Conservation (phyloP, 2,329 filamentous ascomycete species). For the Colletotrichum sp. region DNA sequence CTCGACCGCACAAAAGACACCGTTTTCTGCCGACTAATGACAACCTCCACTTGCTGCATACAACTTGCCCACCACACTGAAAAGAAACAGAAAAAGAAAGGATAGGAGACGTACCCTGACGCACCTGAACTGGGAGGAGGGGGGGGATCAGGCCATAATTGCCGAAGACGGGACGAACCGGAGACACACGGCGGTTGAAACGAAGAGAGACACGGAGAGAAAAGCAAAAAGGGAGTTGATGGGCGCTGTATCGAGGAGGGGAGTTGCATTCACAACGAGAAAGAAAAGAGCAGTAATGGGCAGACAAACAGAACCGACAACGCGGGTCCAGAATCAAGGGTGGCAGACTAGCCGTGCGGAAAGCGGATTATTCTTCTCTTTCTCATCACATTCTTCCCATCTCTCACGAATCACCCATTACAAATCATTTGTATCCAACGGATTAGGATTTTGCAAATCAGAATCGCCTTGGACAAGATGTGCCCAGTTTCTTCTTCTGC, state of each 20-base stretch:
- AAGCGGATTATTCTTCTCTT: conserved; percentile 14
- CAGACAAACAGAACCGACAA: neutral
- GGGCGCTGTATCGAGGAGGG: neutral
- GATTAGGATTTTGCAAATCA: neutral
- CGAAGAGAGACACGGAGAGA: neutral
- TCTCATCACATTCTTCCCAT: conserved; percentile 15
- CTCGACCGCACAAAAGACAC: neutral
- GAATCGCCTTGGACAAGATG: neutral
- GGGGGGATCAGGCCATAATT: conserved; percentile 7
- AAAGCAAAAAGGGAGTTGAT: neutral
- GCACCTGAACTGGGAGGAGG: conserved; percentile 14
- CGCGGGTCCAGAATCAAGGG: neutral
- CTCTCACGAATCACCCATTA: conserved; percentile 11
- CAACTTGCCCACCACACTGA: neutral
- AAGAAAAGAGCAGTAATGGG: conserved; percentile 1
- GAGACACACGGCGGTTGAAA: neutral
- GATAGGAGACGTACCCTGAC: conserved; percentile 6
- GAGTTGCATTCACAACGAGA: conserved; percentile 3
- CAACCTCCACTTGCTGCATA: neutral
- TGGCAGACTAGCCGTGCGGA: neutral
- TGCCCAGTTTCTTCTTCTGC: neutral
- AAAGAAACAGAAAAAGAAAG: neutral
- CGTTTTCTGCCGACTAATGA: conserved; percentile 4
- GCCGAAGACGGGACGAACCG: conserved; percentile 12
- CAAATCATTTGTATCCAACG: neutral